A percentile compares a stretch with the other conserved stretches of the same genome.
phyloP scores from a whole-genome alignment of 768 basidiomycete species.

The Russula compacta region DNA sequence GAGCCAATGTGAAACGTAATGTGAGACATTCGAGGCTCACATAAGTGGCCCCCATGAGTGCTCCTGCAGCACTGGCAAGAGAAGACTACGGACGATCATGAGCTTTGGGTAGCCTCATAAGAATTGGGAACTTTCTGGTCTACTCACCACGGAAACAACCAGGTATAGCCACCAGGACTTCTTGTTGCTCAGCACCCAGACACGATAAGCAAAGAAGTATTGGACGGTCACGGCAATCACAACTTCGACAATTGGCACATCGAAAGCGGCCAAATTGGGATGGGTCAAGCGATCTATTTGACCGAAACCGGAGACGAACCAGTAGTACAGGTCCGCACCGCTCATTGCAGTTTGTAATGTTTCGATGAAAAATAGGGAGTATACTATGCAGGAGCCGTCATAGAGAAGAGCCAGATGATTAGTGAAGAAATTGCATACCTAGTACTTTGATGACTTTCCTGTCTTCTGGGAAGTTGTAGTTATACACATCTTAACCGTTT shows the following conservation, averaged over 20 bases:
- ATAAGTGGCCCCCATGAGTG: not conserved
- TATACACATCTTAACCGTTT: not conserved
- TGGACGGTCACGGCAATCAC: not conserved
- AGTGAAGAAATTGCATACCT: not conserved
- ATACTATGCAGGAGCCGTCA: not conserved
- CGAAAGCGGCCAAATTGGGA: not conserved
- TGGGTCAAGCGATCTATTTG: not conserved
- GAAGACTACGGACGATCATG: not conserved
- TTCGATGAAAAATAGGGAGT: not conserved
- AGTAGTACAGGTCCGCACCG: slow-evolving; percentile 3
- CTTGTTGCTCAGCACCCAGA: slow-evolving; percentile 5
- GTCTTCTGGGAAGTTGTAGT: slow-evolving; percentile 6
- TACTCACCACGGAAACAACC: not conserved
- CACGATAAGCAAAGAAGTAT: slow-evolving; percentile 7
- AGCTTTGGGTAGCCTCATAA: not conserved
- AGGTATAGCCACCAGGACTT: not conserved
- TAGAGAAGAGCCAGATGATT: not conserved
- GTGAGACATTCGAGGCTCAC: not conserved
- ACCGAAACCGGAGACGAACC: slow-evolving; percentile 8
- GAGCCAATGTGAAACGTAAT: not conserved
- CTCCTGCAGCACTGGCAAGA: not conserved
- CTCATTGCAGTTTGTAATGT: not conserved
- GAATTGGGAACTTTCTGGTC: not conserved
- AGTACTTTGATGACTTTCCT: not conserved
- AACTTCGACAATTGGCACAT: slow-evolving; percentile 1